phyloP scores from a whole-genome alignment of 352 stramenopile species.

The Globisporangium iwayamae region DNA sequence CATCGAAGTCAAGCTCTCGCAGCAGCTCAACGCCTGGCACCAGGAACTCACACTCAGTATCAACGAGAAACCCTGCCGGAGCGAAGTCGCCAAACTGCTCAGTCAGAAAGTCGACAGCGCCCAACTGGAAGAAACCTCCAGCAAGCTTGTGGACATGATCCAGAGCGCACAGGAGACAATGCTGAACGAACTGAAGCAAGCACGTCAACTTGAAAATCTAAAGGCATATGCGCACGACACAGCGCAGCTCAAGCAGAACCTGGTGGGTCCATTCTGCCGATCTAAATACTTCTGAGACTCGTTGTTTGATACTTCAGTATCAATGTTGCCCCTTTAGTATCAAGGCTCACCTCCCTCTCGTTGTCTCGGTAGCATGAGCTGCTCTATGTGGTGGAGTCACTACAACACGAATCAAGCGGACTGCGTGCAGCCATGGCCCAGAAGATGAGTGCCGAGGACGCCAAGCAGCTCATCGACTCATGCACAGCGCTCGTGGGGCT shows the following conservation, averaged over 20 bases:
- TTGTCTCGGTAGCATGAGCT: conserved; percentile 29
- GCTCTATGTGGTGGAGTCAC: conserved; percentile 38
- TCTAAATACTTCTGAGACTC: neutral
- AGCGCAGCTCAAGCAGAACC: conserved; percentile 37
- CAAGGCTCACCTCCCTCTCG: neutral
- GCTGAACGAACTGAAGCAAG: conserved; percentile 22
- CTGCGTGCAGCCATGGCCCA: conserved; percentile 24
- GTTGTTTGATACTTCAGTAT: neutral
- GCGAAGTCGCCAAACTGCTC: conserved; percentile 32
- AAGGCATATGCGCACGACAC: conserved; percentile 27
- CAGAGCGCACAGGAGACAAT: conserved; percentile 24
- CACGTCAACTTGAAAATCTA: conserved; percentile 14
- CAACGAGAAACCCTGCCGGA: conserved; percentile 25
- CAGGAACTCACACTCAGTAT: conserved; percentile 23
- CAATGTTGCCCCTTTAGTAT: neutral
- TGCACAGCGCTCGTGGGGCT: conserved; percentile 25
- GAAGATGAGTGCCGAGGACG: conserved; percentile 35
- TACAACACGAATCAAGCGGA: conserved; percentile 33
- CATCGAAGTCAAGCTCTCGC: conserved; percentile 22
- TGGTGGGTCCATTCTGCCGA: conserved; percentile 21
- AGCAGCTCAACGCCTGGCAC: conserved; percentile 16
- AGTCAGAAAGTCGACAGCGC: conserved; percentile 30
- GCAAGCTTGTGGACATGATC: conserved; percentile 25
- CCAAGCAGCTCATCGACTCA: conserved; percentile 27
- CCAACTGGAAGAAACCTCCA: conserved; percentile 28